Evolutionary conservation across 2,329 filamentous ascomycete species (phyloP), one percentile per base, ranked within the genome.

Genomic region (Neofusicoccum sp.): DNA sequence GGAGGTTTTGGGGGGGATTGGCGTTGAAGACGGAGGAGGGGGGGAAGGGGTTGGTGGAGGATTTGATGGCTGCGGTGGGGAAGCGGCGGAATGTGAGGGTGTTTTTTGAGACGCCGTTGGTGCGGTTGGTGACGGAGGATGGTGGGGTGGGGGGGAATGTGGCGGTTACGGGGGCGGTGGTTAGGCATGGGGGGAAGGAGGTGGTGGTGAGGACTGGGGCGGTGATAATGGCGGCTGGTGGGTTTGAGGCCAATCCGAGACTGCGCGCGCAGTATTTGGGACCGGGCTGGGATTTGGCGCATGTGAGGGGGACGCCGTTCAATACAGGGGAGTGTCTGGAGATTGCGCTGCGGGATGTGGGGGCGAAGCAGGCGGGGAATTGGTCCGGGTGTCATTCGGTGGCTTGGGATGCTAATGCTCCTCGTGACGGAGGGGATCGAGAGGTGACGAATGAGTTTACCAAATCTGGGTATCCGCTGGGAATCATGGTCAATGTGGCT

Each of bases 401-500:
- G 0, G 82, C 82, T 4, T 89, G 87, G 86, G 86, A 89, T 66
- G 84, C 84, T 1, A 81, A 87, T 66, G 81, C 86, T 0, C 78
- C 82, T 0, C 69, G 79, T 0, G 69, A 84, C 63, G 74, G 75
- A 0, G 86, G 86, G 3, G 82, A 88, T 64, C 78, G 84, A 1
- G 73, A 73, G n/a, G 72, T 84, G 2, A 86, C 86, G 3, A 89
- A 89, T 66, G 82, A 88, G 69, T 88, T 82, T 67, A 89, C 86
- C 6, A 89, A 89, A 67, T 87, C 83, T 0, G 87, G 86, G 1
- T 89, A 89, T 65, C 86, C 87, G 0, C 75, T 89, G 0, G 87
- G 86, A 0, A 65, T 89, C 11, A 89, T 88, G 82, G 61, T 89
- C 14, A 89, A 89, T 65, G 70, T 71, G 0, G 67, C 80, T 0